Base-by-base conservation (phyloP, 345 rosid species). In the Moricandia arvensis region DNA sequence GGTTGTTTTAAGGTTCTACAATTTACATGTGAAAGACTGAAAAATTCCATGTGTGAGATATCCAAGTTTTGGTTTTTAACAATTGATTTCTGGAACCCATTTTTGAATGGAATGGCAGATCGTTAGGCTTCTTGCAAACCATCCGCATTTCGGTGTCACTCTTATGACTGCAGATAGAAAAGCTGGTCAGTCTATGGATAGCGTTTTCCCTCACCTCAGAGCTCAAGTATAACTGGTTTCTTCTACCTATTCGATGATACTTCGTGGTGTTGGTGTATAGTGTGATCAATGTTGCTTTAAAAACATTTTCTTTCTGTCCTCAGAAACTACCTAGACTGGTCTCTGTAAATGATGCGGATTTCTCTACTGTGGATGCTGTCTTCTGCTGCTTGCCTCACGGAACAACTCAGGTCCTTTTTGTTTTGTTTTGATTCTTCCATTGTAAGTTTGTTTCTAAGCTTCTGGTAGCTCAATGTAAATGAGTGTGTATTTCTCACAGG, bases 381-480 rank as follows among this genome's bases (percentile, higher is more conserved):
- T 88, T 96, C 71, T 96, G 99, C 81, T 96, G 99, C 79, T 85
- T 96, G 76, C 98, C 98, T 61, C 99, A 95, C 70, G 98, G 99
- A 78, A 93, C 98, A 13, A 93, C 98, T 1, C 97, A 93, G 91
- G 99, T 91, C 8, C 7, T 5, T 45, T 1, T 4, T 60, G 10
- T 78, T 30, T 3, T n/a, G n/a, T n/a, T 30, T 55, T 34, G 13
- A 29, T 71, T 18, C 7, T 76, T 76, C 63, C 29, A 1, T 35
- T 64, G 26, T 58, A 7, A 21, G 18, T 53, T 11, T 27, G 0
- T 55, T 16, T 18, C 24, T 3, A 41, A 38, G 27, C 9, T 6
- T 43, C 60, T 62, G 1, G 2, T 53, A 0, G 64, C n/a, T 63
- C 24, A 57, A 13, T 15, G 6, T n/a, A 77, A 35, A 49, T 16